Evolutionary conservation across 192 early-diverging fungal species (phyloP), one percentile per base, ranked within the genome.

Genomic region (Backusella australiensis): DNA sequence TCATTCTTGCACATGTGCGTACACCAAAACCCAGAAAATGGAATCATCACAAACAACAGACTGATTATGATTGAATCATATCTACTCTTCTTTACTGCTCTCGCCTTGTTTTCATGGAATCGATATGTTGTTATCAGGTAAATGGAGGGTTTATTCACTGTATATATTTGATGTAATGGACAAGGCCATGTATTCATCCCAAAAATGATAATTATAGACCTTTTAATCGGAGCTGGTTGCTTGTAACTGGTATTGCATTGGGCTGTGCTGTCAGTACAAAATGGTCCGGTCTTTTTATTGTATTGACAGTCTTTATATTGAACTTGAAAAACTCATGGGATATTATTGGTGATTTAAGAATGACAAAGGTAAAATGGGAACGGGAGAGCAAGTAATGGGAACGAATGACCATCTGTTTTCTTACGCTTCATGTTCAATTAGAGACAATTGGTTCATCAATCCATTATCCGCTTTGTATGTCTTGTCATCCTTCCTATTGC

Each of bases 251-350:
- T 6, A 75, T 94, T 71, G 89, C 89, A 36, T 77, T 98, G 74
- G 95, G 94, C 14, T 84, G 88, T 56, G 84, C 89, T 21, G 75
- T 86, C 23, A 92, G 96, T 75, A 90, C 92, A 83, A 99, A 99
- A 80, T 95, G 95, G 95, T 97, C 98, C 21, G 97, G 97, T 14
- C 83, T 98, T 41, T 96, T 99, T 72, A 90, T 93, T 6, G 89
- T 98, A 71, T 94, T 92, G 11, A 86, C 92, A 3, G 87, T 99
- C 71, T 97, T 97, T 23, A 79, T 93, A 39, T 94, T 94, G 44
- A 94, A 93, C 1, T 67, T 97, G 67, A 89, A 91, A 69, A 94
- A 97, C 67, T 83, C 98, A 19, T 98, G 97, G 97, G 82, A 89
- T 46, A 82, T 96, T 67, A 88, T 95, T 74, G 94, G 94, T 74